Evolutionary conservation across 2,329 filamentous ascomycete genomes (phyloP), one percentile per base, ranked within the genome.

Genomic region (Penicillium psychrosexuale): DNA sequence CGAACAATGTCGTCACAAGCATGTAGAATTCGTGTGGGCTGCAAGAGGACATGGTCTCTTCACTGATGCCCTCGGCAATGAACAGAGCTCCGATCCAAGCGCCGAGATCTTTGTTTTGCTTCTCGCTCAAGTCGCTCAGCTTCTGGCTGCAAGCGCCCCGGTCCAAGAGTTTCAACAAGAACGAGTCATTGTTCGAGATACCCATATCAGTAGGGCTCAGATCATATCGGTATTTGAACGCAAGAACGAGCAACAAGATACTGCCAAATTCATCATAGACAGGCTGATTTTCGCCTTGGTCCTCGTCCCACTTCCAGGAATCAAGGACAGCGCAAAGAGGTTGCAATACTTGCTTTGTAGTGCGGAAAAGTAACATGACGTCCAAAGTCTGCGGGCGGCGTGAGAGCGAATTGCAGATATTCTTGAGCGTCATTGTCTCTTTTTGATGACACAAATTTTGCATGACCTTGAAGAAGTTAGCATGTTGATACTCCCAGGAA

Each of bases 191-290:
- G 30, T 66, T 70, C 2, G 71, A 69, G 12, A 84, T 75, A 0
- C 82, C 83, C 15, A 86, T 69, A 17, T 86, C 82, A 22, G 77
- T 70, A 40, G 72, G 73, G 33, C 68, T 74, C 42, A 86, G 66
- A 47, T 80, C 76, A 58, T 84, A 85, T 42, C 84, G 82, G 63
- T 84, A 77, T 30, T 82, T 78, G 54, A 83, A 80, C 0, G 81
- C 79, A 38, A 85, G 72, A 5, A 85, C 75, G 37, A 87, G 73
- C 2, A 87, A 74, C 12, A 87, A 71, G 22, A 86, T 79, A 13
- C 82, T 81, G 2, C 83, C 82, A 56, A 86, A 87, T 60, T 87
- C 84, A 60, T 87, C 84, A 59, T 87, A 87, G 3, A 85, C 78
- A 0, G 84, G 84, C 61, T 86, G 84, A 50, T 82, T 83, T 61